Evolutionary conservation across 345 rosid genomes (phyloP).

Genomic region (Salix koriyanagi): DNA sequence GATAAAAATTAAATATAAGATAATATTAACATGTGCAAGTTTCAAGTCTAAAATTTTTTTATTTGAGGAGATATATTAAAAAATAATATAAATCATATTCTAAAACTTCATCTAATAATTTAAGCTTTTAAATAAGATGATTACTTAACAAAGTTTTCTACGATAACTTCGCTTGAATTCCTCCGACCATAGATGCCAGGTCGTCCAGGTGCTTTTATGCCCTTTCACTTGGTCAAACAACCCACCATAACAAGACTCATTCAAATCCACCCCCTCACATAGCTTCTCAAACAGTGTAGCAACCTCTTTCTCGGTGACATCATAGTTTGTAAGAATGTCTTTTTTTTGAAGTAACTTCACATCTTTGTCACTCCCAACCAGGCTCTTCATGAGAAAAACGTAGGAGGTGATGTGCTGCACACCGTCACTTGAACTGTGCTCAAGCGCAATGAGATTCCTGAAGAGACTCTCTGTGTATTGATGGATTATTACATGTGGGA

Average conservation of each 20-base stretch:
- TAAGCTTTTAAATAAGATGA: fast-evolving
- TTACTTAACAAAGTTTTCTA: not conserved
- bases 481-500: slow-evolving; percentile 34
- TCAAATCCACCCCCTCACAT: slow-evolving; percentile 14
- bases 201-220: slow-evolving; percentile 8
- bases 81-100: too few relatives aligned
- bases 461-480: slow-evolving; percentile 40
- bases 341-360: slow-evolving; percentile 24
- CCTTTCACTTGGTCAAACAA: slow-evolving; percentile 36
- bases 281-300: slow-evolving; percentile 29
- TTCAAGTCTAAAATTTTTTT: fast-evolving
- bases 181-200: slow-evolving; percentile 6
- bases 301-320: not conserved
- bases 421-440: slow-evolving; percentile 20
- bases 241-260: slow-evolving; percentile 39
- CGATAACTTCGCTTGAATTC: not conserved
- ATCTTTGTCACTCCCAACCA: slow-evolving; percentile 28
- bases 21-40: too few relatives aligned
- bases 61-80: fast-evolving
- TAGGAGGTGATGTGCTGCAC: slow-evolving; percentile 41
- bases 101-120: fast-evolving
- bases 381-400: slow-evolving; percentile 32
- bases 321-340: slow-evolving; percentile 25
- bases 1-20: fast-evolving
- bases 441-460: slow-evolving; percentile 45